Evolutionary conservation across 495 filamentous ascomycete genomes (phyloP).

Genomic region (Pseudomonodictys pantanalensis): DNA sequence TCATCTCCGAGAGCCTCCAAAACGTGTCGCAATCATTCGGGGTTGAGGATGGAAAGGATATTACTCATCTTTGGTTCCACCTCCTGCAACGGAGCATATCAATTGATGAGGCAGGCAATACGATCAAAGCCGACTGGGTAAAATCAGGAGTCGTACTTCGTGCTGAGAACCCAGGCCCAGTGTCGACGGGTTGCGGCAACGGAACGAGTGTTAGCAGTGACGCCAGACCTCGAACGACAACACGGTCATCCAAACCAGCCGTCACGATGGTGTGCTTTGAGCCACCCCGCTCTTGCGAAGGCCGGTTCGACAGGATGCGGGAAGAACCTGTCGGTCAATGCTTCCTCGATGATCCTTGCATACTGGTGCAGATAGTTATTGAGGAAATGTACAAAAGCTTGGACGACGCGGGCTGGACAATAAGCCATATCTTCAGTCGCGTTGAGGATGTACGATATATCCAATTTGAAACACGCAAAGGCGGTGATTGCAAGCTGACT

Average conservation of each 20-base stretch:
- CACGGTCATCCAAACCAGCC: not conserved
- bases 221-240: not conserved
- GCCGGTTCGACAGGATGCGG: not conserved
- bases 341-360: slow-evolving; percentile 4
- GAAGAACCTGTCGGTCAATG: not conserved
- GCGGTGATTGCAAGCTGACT: not conserved
- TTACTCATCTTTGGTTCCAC: slow-evolving; percentile 11
- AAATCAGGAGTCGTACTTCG: slow-evolving; percentile 15
- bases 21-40: slow-evolving; percentile 17
- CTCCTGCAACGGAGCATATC: not conserved
- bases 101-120: not conserved
- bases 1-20: slow-evolving; percentile 7
- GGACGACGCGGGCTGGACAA: slow-evolving; percentile 5
- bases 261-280: slow-evolving; percentile 14
- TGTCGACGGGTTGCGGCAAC: too few species aligned
- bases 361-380: slow-evolving; percentile 4
- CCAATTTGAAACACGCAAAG: not conserved
- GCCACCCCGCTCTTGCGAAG: not conserved
- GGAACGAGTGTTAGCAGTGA: not conserved
- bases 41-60: not conserved
- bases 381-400: slow-evolving; percentile 7
- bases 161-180: too few species aligned
- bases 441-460: slow-evolving; percentile 9
- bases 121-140: slow-evolving; percentile 4
- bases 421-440: slow-evolving; percentile 1